A percentile compares a stretch with the other conserved stretches of the same genome.
Conservation (phyloP, 805 yeast genomes). For the Starmerella khaoyaiensis region DNA sequence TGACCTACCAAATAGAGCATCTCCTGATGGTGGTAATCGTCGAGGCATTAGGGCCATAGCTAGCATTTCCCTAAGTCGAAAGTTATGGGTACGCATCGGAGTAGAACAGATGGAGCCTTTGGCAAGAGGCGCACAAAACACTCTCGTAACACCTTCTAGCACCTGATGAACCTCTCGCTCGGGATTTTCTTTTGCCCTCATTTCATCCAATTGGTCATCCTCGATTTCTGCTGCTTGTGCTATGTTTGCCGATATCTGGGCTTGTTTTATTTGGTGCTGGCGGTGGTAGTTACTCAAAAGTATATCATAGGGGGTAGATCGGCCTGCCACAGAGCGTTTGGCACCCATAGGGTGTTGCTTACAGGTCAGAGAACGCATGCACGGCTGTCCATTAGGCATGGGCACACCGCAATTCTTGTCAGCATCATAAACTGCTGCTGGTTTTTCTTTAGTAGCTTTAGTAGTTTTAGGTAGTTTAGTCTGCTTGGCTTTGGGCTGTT, state of each 20-base stretch:
- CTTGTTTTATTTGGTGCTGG: slow-evolving; percentile 68
- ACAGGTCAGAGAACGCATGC: slow-evolving; percentile 93
- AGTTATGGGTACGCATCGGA: slow-evolving; percentile 53
- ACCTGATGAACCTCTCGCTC: slow-evolving; percentile 75
- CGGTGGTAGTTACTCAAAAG: slow-evolving; percentile 81
- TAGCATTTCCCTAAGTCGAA: slow-evolving; percentile 88
- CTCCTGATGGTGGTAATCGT: slow-evolving; percentile 36
- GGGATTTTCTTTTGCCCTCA: slow-evolving; percentile 19
- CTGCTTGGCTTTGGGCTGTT: slow-evolving; percentile 6
- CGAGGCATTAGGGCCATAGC: slow-evolving; percentile 53
- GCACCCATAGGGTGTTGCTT: slow-evolving; percentile 98
- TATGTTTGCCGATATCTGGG: slow-evolving; percentile 15
- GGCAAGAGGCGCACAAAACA: slow-evolving; percentile 49
- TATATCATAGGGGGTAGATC: slow-evolving; percentile 85
- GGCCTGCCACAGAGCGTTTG: slow-evolving; percentile 84
- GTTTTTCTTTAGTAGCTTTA: slow-evolving; percentile 42
- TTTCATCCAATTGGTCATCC: slow-evolving; percentile 16
- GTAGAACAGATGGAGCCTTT: slow-evolving; percentile 57
- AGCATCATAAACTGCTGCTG: slow-evolving; percentile 33
- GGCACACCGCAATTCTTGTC: slow-evolving; percentile 85
- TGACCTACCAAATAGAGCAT: slow-evolving; percentile 62
- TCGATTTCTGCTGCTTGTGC: slow-evolving; percentile 16
- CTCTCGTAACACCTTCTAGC: slow-evolving; percentile 68
- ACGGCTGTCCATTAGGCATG: slow-evolving; percentile 82
- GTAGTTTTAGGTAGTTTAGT: slow-evolving; percentile 10